phyloP scores from a whole-genome alignment of 1,284 basidiomycete species.

The Cystobasidium pallidum region DNA sequence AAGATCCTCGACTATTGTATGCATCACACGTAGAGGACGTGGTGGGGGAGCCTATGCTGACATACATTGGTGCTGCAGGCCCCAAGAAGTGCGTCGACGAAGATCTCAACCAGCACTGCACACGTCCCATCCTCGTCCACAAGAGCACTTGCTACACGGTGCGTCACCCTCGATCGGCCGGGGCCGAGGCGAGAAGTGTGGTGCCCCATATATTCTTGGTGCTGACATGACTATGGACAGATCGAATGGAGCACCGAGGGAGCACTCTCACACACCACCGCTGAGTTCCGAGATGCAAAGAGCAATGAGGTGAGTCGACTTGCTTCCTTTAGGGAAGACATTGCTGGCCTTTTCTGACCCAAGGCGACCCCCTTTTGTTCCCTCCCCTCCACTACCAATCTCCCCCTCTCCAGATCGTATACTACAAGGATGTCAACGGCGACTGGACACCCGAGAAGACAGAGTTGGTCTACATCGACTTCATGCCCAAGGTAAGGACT shows the following conservation, averaged over 20 bases:
- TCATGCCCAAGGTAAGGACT: constrained; percentile 54
- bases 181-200: neutral
- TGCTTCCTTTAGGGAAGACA: neutral
- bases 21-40: neutral
- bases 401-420: constrained; percentile 39
- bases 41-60: neutral
- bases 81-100: constrained; percentile 56
- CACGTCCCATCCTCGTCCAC: constrained; percentile 56
- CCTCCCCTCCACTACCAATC: neutral
- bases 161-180: constrained; percentile 4
- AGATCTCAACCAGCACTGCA: constrained; percentile 55
- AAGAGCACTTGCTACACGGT: constrained; percentile 56
- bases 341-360: neutral
- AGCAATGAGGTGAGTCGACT: constrained; percentile 54
- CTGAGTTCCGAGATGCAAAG: constrained; percentile 57
- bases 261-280: constrained; percentile 56
- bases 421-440: constrained; percentile 57
- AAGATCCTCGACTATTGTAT: constrained; percentile 55
- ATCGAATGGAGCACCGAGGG: constrained; percentile 57
- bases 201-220: neutral
- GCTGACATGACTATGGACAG: neutral
- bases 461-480: constrained; percentile 57
- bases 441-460: constrained; percentile 57
- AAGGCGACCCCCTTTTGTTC: neutral
- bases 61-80: neutral